Percentiles rank a stretch among this genome's conserved stretches.
phyloP scores from a whole-genome alignment of 2,329 filamentous ascomycete species.

The Davidsoniella eucalypti region DNA sequence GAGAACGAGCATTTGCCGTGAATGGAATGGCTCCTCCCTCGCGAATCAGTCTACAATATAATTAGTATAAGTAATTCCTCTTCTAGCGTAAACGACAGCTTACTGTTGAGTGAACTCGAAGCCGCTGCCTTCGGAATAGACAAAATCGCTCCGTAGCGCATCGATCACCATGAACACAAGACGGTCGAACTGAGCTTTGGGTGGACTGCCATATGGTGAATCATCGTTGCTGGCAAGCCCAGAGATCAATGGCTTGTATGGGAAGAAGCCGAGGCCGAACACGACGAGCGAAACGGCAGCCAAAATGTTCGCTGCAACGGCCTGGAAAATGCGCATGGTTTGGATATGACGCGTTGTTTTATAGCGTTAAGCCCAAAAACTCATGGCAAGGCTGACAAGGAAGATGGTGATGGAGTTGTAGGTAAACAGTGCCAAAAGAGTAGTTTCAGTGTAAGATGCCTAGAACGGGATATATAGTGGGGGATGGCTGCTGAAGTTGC shows the following conservation, averaged over 20 bases:
- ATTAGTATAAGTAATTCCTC: not conserved
- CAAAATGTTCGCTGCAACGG: slow-evolving; percentile 47
- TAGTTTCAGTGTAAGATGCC: no score
- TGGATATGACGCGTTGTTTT: no score
- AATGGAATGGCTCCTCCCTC: slow-evolving; percentile 76
- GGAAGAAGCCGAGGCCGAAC: slow-evolving; percentile 89
- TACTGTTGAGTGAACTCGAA: slow-evolving; percentile 83
- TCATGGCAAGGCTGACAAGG: no score
- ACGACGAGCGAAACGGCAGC: slow-evolving; percentile 57
- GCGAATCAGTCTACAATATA: slow-evolving; percentile 52
- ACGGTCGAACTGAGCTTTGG: slow-evolving; percentile 64
- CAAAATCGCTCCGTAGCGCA: slow-evolving; percentile 87
- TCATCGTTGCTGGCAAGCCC: slow-evolving; percentile 58
- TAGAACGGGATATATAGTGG: no score
- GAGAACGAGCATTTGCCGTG: slow-evolving; percentile 88
- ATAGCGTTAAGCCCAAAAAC: no score
- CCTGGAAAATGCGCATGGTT: no score
- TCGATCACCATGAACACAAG: slow-evolving; percentile 97
- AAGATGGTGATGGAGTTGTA: no score
- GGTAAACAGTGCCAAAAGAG: no score
- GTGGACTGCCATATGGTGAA: slow-evolving; percentile 33
- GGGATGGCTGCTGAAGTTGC: no score
- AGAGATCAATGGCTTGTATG: slow-evolving; percentile 85
- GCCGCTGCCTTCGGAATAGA: slow-evolving; percentile 63
- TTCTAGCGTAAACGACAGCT: slow-evolving; percentile 14